Base-by-base conservation (phyloP, 2,329 filamentous ascomycete genomes). In the Rutstroemia sydowiana region DNA sequence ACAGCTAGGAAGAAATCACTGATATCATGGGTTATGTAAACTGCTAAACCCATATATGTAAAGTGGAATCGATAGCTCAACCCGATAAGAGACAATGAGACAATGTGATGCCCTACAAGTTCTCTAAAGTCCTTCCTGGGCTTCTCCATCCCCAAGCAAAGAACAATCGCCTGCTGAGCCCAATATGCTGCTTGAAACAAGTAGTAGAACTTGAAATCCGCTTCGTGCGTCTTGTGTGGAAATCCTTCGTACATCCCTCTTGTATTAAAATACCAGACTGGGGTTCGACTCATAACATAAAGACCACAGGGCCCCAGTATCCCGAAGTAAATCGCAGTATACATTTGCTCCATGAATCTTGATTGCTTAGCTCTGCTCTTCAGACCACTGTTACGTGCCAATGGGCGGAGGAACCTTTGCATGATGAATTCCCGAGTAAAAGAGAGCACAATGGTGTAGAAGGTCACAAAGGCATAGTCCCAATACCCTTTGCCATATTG, bases 381-480 rank as follows among this genome's bases (percentile, higher is more conserved):
- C 65, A 95, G 81, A 16, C 88, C 86, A 51, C 75, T 82, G 59
- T 73, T 76, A 39, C 81, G 75, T 6, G 89, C 88, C 55, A 92
- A 73, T 0, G 90, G 91, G 11, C 84, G 82, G 53, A 96, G 81
- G 45, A 95, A 64, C 63, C 89, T 85, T 71, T 95, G 90, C 91
- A 95, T 96, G 71, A 95, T 78, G 69, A 95, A 95, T 70, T 96
- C 91, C 65, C 91, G 88, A 10, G 89, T 95, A 68, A 96, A 96
- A 55, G 87, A 89, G 55, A 96, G 77, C 21, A 96, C 85, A 50
- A 95, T 73, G 45, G 81, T 92, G 72, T 96, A 96, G 73, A 95
- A 96, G 54, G 75, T 72, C 49, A 96, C 88, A 63, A 96, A 92
- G 37, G 87, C 86, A 49, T 95, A 75, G 67, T 96, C 91, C 73